These are phyloP conservation scores for Metschnikowia kunwiensis DNA, from an alignment of 805 yeast genomes.

Conservation along the genomic window DNA sequence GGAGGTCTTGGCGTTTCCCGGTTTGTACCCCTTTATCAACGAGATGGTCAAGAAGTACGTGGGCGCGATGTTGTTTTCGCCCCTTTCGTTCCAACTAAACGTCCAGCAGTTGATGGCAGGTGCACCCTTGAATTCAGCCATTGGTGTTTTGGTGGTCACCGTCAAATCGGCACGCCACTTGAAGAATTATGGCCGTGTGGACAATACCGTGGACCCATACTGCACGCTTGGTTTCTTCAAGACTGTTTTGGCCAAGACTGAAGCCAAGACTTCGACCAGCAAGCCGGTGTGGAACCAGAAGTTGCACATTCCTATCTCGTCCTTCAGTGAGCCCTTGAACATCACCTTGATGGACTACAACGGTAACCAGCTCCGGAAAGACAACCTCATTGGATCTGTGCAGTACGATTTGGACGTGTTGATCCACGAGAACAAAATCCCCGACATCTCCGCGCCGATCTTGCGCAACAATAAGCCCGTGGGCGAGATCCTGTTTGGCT, in stretches of 20 bases:
- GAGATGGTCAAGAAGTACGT: slow-evolving; percentile 81
- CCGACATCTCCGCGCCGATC: slow-evolving; percentile 52
- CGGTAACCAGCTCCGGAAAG: slow-evolving; percentile 60
- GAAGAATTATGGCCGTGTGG: slow-evolving; percentile 64
- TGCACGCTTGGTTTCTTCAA: slow-evolving; percentile 64
- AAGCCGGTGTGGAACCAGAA: slow-evolving; percentile 86
- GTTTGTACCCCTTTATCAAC: slow-evolving; percentile 75
- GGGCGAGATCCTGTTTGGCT: slow-evolving; percentile 69
- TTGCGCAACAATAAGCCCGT: slow-evolving; percentile 80
- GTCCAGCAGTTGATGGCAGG: slow-evolving; percentile 89
- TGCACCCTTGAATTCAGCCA: slow-evolving; percentile 69
- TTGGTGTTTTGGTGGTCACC: slow-evolving; percentile 78
- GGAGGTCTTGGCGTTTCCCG: slow-evolving; percentile 87
- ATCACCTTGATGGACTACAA: slow-evolving; percentile 74
- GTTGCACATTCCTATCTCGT: slow-evolving; percentile 61
- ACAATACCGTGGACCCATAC: slow-evolving; percentile 89
- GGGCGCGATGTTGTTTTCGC: slow-evolving; percentile 85
- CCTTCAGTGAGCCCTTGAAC: slow-evolving; percentile 79
- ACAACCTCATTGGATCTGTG: slow-evolving; percentile 73
- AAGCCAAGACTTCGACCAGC: slow-evolving; percentile 61
- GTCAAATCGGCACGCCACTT: slow-evolving; percentile 66
- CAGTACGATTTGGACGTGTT: slow-evolving; percentile 71
- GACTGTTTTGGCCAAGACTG: slow-evolving; percentile 62
- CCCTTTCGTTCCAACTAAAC: slow-evolving; percentile 90
- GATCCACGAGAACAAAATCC: slow-evolving; percentile 49